phyloP scores from a whole-genome alignment of 345 rosid genomes.

The Camelina laxa region DNA sequence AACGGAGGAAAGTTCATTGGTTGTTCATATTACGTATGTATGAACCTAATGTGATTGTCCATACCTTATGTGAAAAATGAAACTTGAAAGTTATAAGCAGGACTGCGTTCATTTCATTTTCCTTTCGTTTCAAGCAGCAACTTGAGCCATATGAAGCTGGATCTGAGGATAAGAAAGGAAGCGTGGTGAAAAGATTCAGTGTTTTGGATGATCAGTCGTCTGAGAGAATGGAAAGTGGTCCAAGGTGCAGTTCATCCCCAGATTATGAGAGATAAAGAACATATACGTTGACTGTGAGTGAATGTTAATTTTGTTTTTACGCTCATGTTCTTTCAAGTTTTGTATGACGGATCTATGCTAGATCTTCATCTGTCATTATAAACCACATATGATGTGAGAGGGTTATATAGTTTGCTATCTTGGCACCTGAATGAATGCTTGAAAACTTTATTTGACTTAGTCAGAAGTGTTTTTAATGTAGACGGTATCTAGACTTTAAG shows the following conservation, averaged over 20 bases:
- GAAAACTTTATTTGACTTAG: not conserved
- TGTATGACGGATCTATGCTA: constrained; percentile 9
- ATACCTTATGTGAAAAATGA: constrained; percentile 16
- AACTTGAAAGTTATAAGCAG: not conserved
- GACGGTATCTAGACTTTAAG: constrained; percentile 12
- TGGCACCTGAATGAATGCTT: not conserved
- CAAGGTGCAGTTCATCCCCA: constrained; percentile 61
- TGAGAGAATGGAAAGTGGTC: constrained; percentile 51
- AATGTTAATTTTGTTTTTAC: constrained; percentile 5
- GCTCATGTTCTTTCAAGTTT: constrained; percentile 19
- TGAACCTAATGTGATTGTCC: constrained; percentile 16
- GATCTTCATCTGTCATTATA: constrained; percentile 40
- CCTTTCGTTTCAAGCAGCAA: constrained; percentile 52
- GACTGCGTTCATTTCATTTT: not conserved
- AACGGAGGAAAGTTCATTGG: constrained; percentile 84
- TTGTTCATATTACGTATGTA: constrained; percentile 78
- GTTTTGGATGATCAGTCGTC: constrained; percentile 50
- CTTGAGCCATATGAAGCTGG: constrained; percentile 75
- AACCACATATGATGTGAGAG: constrained; percentile 10
- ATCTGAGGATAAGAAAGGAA: constrained; percentile 48
- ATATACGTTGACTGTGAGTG: constrained; percentile 94
- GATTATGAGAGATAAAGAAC: constrained; percentile 89
- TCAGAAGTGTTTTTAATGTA: not conserved
- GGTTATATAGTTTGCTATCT: constrained; percentile 13
- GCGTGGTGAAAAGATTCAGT: constrained; percentile 51